Percentiles rank a stretch among this genome's conserved stretches.
Evolutionary conservation across 2,329 filamentous ascomycete genomes (phyloP).

Genomic region (Colletotrichum musicola): DNA sequence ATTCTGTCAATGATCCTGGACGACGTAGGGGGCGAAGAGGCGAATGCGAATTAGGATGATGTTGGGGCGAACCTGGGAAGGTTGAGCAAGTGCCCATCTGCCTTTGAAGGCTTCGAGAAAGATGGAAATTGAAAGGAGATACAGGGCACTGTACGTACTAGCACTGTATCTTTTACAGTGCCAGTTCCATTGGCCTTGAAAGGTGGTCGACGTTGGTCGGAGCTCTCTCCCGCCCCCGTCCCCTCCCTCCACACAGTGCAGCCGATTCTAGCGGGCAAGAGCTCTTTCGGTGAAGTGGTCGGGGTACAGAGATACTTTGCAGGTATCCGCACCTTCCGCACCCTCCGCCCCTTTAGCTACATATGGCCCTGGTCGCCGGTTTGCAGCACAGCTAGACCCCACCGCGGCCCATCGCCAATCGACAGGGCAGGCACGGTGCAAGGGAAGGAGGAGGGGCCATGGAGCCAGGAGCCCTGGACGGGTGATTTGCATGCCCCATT

Average conservation of each 20-base stretch:
- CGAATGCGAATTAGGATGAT: slow-evolving; percentile 22
- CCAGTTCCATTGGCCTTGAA: no score
- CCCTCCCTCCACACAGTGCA: not conserved
- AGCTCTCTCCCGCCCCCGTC: slow-evolving; percentile 6
- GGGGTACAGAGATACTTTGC: no score
- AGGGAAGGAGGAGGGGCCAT: not conserved
- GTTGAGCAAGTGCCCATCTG: no score
- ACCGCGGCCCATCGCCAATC: slow-evolving; percentile 17
- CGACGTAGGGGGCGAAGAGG: not conserved
- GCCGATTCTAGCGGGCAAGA: no score
- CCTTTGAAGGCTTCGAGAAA: no score
- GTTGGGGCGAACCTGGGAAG: slow-evolving; percentile 10
- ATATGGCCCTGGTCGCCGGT: slow-evolving; percentile 15
- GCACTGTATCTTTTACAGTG: no score
- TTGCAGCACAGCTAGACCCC: not conserved
- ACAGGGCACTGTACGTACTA: no score
- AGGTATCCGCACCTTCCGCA: slow-evolving; percentile 9
- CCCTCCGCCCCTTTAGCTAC: slow-evolving; percentile 19
- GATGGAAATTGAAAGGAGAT: no score
- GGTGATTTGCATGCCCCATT: not conserved
- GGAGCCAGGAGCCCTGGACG: slow-evolving; percentile 8
- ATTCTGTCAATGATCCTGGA: not conserved
- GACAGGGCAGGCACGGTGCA: slow-evolving; percentile 17
- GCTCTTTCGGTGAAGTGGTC: no score
- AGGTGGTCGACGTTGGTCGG: not conserved